Evolutionary conservation across 495 filamentous ascomycete species (phyloP).

Genomic region (Annulohypoxylon bovei): DNA sequence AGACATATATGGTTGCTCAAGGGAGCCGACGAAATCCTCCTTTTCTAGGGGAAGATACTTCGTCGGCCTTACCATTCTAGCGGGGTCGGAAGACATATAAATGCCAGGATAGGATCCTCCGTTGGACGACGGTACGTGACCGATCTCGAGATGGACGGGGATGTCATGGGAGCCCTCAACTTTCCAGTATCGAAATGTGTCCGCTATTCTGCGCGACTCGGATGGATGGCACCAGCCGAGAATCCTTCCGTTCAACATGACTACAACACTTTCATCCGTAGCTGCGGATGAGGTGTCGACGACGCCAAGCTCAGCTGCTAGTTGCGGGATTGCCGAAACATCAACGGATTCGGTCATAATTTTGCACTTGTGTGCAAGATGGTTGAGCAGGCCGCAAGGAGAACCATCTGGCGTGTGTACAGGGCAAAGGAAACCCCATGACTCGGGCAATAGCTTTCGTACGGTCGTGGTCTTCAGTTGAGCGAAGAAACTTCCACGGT

Average conservation of each 20-base stretch:
- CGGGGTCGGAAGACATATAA: constrained; percentile 86
- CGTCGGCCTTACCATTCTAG: constrained; percentile 90
- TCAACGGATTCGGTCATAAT: constrained; percentile 78
- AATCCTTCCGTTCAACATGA: constrained; percentile 89
- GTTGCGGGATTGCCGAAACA: constrained; percentile 73
- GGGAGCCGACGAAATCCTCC: constrained; percentile 87
- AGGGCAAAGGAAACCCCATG: constrained; percentile 96
- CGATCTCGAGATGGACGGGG: constrained; percentile 88
- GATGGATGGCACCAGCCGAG: constrained; percentile 89
- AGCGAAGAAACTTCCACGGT: constrained; percentile 98
- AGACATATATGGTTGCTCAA: constrained; percentile 98
- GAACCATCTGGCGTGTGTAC: constrained; percentile 97
- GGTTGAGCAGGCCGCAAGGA: constrained; percentile 94
- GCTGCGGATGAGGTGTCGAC: constrained; percentile 75
- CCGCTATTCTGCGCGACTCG: constrained; percentile 78
- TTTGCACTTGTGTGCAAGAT: constrained; percentile 94
- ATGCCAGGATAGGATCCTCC: constrained; percentile 95
- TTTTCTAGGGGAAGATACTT: constrained; percentile 88
- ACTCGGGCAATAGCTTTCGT: constrained; percentile 92
- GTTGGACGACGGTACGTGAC: constrained; percentile 84
- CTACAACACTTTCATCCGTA: constrained; percentile 79
- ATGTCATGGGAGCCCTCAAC: constrained; percentile 87
- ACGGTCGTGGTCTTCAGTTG: constrained; percentile 97
- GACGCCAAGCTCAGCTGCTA: constrained; percentile 82
- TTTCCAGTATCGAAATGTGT: constrained; percentile 92